Percentiles rank a stretch among this genome's conserved stretches.
Evolutionary conservation across 2,329 filamentous ascomycete genomes (phyloP).

Genomic region (Tothia fuscella): DNA sequence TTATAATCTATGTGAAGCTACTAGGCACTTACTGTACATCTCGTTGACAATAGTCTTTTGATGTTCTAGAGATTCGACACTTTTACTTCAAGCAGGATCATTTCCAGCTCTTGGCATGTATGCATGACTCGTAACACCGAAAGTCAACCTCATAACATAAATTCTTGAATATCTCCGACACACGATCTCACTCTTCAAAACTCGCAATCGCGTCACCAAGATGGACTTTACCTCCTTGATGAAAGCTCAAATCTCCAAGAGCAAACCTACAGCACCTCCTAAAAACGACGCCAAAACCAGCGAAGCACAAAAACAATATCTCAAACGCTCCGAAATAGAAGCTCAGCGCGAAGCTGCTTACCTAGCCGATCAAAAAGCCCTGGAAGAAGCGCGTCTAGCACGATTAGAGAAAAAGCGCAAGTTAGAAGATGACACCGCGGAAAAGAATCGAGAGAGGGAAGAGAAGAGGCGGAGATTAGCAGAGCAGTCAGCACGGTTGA

Average conservation of each 20-base stretch:
- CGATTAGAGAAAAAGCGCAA: conserved; percentile 71
- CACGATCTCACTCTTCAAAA: too few relatives aligned
- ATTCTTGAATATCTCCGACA: too few relatives aligned
- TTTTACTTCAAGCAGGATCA: too few relatives aligned
- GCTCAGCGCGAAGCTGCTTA: conserved; percentile 71
- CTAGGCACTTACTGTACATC: too few relatives aligned
- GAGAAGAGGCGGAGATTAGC: conserved; percentile 73
- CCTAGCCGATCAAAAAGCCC: conserved; percentile 62
- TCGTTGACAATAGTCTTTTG: too few relatives aligned
- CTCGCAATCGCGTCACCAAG: too few relatives aligned
- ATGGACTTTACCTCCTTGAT: conserved; percentile 97
- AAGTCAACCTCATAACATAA: too few relatives aligned
- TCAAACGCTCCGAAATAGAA: conserved; percentile 78
- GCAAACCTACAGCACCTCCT: conserved; percentile 39
- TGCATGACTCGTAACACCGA: too few relatives aligned
- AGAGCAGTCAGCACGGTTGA: conserved; percentile 59
- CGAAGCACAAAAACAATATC: conserved; percentile 53
- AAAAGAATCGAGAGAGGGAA: conserved; percentile 56
- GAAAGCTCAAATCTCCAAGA: conserved; percentile 82
- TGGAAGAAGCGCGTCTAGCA: conserved; percentile 59
- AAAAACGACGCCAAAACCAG: conserved; percentile 14
- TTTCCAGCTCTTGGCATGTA: too few relatives aligned
- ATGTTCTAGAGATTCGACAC: too few relatives aligned
- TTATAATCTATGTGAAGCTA: too few relatives aligned
- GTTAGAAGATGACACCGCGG: conserved; percentile 71